A percentile compares a stretch with the other conserved stretches of the same genome.
phyloP scores from a whole-genome alignment of 2,329 filamentous ascomycete species.

The Botrytis galanthina region DNA sequence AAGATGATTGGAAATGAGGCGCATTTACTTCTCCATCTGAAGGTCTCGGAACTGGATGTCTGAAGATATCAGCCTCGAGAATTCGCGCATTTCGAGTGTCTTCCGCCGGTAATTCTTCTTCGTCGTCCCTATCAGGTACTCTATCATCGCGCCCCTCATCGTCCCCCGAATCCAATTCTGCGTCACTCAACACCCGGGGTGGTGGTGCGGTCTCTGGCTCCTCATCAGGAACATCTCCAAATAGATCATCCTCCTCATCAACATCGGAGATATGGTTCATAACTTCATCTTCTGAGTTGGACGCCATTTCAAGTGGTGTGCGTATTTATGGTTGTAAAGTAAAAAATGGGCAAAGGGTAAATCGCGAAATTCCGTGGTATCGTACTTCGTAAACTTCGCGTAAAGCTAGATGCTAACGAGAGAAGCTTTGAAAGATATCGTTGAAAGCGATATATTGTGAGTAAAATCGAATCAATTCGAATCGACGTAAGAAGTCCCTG shows the following conservation, averaged over 20 bases:
- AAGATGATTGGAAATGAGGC: not conserved
- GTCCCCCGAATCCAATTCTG: slow-evolving; percentile 61
- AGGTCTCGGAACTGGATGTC: slow-evolving; percentile 69
- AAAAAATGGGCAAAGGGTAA: not conserved
- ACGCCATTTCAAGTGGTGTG: slow-evolving; percentile 24
- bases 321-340: not conserved
- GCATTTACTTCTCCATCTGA: slow-evolving; percentile 63
- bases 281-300: slow-evolving; percentile 35
- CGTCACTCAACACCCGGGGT: slow-evolving; percentile 51
- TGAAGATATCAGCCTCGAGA: slow-evolving; percentile 62
- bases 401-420: not conserved
- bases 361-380: not conserved
- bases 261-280: slow-evolving; percentile 47
- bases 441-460: not conserved
- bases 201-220: slow-evolving; percentile 28
- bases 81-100: slow-evolving; percentile 50
- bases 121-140: slow-evolving; percentile 39
- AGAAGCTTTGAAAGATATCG: not conserved
- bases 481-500: not conserved
- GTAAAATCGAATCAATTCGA: not conserved
- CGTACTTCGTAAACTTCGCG: not conserved
- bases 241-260: slow-evolving; percentile 56
- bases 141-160: slow-evolving; percentile 64
- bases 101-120: slow-evolving; percentile 47
- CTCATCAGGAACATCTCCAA: slow-evolving; percentile 53